A percentile compares a stretch with the other conserved stretches of the same genome.
phyloP scores from a whole-genome alignment of 345 rosid genomes.

The Noccaea bulbosa region DNA sequence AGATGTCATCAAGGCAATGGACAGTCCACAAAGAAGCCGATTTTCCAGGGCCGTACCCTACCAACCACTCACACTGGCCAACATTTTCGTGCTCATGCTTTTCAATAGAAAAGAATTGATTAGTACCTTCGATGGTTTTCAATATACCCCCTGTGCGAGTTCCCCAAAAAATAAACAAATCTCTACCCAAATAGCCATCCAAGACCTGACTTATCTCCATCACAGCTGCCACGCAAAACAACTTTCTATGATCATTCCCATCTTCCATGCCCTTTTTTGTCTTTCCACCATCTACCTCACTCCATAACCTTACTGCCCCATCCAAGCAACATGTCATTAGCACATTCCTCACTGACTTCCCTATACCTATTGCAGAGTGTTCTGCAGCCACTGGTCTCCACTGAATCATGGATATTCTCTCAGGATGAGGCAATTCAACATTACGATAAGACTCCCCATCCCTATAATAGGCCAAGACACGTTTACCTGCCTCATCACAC shows the following conservation, averaged over 20 bases:
- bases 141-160: constrained; percentile 55
- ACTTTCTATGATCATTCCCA: constrained; percentile 46
- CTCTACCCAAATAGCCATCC: constrained; percentile 59
- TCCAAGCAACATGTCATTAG: constrained; percentile 87
- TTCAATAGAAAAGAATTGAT: constrained; percentile 45
- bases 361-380: constrained; percentile 45
- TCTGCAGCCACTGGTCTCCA: constrained; percentile 73
- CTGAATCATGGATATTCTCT: constrained; percentile 71
- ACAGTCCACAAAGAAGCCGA: constrained; percentile 78
- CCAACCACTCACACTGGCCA: constrained; percentile 84
- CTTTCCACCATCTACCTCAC: constrained; percentile 70
- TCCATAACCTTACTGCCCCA: constrained; percentile 90
- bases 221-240: constrained; percentile 74
- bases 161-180: constrained; percentile 72
- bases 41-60: constrained; percentile 80
- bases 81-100: constrained; percentile 47
- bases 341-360: constrained; percentile 50
- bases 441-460: constrained; percentile 53
- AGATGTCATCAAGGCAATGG: constrained; percentile 83
- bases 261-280: constrained; percentile 59
- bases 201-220: constrained; percentile 70
- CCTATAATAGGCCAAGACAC: constrained; percentile 56
- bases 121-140: constrained; percentile 53
- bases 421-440: constrained; percentile 68
- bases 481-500: constrained; percentile 49